Evolutionary conservation across 2,329 filamentous ascomycete species (phyloP).

Genomic region (Mariannaea elegans): DNA sequence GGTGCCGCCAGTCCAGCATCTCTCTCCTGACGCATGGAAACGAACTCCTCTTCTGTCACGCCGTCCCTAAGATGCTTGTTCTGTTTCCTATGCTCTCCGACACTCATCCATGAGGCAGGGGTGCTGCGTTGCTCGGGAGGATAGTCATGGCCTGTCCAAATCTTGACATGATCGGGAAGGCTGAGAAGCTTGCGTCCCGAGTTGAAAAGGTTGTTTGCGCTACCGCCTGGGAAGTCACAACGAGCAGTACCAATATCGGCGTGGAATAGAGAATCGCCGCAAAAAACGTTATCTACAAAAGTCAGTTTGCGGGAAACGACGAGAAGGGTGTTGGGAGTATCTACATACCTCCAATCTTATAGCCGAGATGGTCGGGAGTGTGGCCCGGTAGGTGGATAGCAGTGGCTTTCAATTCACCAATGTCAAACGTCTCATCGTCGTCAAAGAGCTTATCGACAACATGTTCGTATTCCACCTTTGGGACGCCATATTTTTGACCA

Average conservation of each 20-base stretch:
- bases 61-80: constrained; percentile 60
- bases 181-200: constrained; percentile 54
- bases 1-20: constrained; percentile 55
- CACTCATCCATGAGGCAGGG: constrained; percentile 53
- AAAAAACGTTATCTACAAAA: constrained; percentile 55
- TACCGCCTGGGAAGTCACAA: constrained; percentile 64
- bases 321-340: no score
- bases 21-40: constrained; percentile 52
- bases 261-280: constrained; percentile 63
- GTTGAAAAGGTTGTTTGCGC: constrained; percentile 52
- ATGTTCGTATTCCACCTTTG: constrained; percentile 50
- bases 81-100: constrained; percentile 53
- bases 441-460: constrained; percentile 64
- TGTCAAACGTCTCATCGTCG: constrained; percentile 61
- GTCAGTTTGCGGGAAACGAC: not conserved
- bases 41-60: constrained; percentile 53
- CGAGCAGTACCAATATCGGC: constrained; percentile 61
- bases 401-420: constrained; percentile 56
- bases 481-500: constrained; percentile 57
- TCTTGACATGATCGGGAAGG: constrained; percentile 53
- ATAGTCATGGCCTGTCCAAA: constrained; percentile 67
- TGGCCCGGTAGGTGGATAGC: constrained; percentile 68
- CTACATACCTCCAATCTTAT: constrained; percentile 57
- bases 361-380: constrained; percentile 69
- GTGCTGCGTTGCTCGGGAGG: constrained; percentile 46